Base-by-base conservation (phyloP, 1,284 basidiomycete genomes). In the Apiotrichum sp. region DNA sequence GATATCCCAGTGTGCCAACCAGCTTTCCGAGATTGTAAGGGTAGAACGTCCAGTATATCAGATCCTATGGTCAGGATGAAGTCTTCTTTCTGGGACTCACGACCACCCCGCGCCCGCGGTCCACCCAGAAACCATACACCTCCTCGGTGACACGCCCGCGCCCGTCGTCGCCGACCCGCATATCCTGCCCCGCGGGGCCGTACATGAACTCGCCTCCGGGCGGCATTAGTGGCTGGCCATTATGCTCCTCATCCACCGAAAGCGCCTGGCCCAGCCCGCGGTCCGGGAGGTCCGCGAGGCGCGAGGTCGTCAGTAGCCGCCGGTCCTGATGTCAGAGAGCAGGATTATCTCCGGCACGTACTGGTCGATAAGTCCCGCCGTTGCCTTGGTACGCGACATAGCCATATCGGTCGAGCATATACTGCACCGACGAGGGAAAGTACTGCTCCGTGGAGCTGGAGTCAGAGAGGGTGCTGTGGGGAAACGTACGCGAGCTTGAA, bases 11-110 rank as follows among this genome's bases (percentile, higher is more conserved):
- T 1, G 63, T 62, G 14, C 68, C 67, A 2, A 73, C 65, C 7
- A 63, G 56, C 59, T 76, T 76, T 32, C 74, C 74, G 22, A 71
- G 64, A 47, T 76, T 76, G 63, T 68, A 74, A 0, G 74, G 74
- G 54, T 75, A 76, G 65, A 65, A 74, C 55, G 72, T 73, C 72
- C 72, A 74, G 52, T 74, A 74, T 61, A 64, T 68, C 33, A 74
- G 48, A 49, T 74, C 72, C 70, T 73, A 51, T 5, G 9, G 44
- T 52, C 29, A 52, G 44, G 64, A 2, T 45, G n/a, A 38, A 13
- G 8, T 13, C 36, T 7, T 13, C 32, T 49, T 40, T 50, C 13
- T 29, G 3, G 11, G 9, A 66, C 71, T 65, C 59, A 74, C 72
- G 1, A 73, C 67, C 0, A 72, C 62, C 0, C 68, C 73, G 31